Base-by-base conservation (phyloP, 2,329 filamentous ascomycete genomes). In the Rhynchosporium secalis region DNA sequence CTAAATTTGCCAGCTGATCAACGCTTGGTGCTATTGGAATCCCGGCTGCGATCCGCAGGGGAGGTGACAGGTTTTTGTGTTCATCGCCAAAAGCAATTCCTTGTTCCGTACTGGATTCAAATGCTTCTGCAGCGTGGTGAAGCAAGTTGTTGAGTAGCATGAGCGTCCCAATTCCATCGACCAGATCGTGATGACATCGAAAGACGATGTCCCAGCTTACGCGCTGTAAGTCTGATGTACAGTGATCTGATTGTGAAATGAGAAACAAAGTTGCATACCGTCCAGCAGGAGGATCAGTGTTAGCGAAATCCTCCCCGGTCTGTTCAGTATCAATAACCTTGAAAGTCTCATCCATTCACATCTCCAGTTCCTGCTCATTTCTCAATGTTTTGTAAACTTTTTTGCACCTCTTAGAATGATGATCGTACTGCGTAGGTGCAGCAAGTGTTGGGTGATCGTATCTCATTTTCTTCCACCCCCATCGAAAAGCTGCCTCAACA, bases 101-200 rank as follows among this genome's bases (percentile, higher is more conserved):
- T 0, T 70, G 71, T 0, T 62, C 8, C 0, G 60, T 10, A 15
- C 58, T 71, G 1, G 38, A 26, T 2, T 64, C 59, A 20, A 71
- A 72, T 0, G 72, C 71, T 3, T 70, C 52, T 0, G 72, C 62
- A 0, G 72, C 69, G 41, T 70, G 66, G 3, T 38, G 12, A 6
- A 74, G 55, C 2, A 75, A 65, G n/a, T 71, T 74, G 57, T 76
- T 69, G 31, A 77, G 63, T 2, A 78, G 65, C 2, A 71, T 69
- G 3, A 78, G 69, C 1, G 75, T 75, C 5, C 76, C 77, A 2
- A 78, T 73, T 0, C 77, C 76, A 38, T 78, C 77, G 5, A 78
- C 73, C n/a, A 77, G 72, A 10, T 78, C 75, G 56, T 78, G 76
- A 0, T 74, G 75, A 1, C 73, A 75, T 0, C 76, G 73, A 15